Conservation (phyloP, 495 filamentous ascomycete genomes). For the Talaromyces liani region DNA sequence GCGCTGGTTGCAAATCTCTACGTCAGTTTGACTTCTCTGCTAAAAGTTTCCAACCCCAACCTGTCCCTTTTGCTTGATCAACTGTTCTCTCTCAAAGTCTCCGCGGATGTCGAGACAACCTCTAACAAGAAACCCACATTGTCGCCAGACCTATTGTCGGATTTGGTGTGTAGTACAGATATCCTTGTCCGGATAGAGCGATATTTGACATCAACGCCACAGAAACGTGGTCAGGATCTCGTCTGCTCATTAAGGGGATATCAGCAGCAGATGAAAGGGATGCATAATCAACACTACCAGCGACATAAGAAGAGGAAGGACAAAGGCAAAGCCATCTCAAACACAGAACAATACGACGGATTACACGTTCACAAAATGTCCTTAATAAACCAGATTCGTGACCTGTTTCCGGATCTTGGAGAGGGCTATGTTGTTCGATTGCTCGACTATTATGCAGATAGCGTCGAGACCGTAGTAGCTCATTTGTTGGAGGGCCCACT, state of each 20-base stretch:
- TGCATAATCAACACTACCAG: conserved; percentile 45
- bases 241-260: conserved; percentile 34
- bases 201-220: conserved; percentile 45
- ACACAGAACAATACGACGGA: conserved; percentile 39
- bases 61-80: conserved; percentile 70
- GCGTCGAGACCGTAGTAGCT: conserved; percentile 72
- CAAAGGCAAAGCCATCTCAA: conserved; percentile 64
- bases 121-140: conserved; percentile 28
- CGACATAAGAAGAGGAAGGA: conserved; percentile 47
- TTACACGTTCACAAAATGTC: conserved; percentile 76
- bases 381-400: conserved; percentile 78
- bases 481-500: conserved; percentile 81
- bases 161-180: conserved; percentile 37
- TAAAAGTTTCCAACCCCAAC: conserved; percentile 58
- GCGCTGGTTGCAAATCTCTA: conserved; percentile 64
- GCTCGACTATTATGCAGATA: conserved; percentile 68
- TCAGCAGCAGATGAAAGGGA: conserved; percentile 37
- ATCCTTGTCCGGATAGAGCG: conserved; percentile 39
- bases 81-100: conserved; percentile 68
- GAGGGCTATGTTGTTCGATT: conserved; percentile 73
- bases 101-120: conserved; percentile 45
- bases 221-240: conserved; percentile 38
- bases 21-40: conserved; percentile 59
- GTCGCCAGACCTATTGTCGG: conserved; percentile 36
- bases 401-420: conserved; percentile 86